Evolutionary conservation across 108 stramenopile species (phyloP), one percentile per base, ranked within the genome.

Genomic region (Stephanodiscus triporus): DNA sequence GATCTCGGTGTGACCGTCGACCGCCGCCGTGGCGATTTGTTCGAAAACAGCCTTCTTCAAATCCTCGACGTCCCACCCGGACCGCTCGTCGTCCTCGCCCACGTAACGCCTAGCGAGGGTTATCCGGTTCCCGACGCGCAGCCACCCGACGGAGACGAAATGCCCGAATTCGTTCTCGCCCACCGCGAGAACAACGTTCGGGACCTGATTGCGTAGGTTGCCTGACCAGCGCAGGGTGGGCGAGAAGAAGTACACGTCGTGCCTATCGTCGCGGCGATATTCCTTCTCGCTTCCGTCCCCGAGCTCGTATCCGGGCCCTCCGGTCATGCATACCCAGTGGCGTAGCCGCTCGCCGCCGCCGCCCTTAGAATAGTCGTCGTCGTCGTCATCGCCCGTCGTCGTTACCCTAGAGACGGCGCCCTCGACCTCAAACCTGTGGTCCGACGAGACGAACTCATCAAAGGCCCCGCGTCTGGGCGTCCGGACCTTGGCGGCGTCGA

Each of bases 101-200:
- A 89, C 22, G 34, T 89, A 89, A n/a, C 88, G 78, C 34, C 88
- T 80, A 16, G 76, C 88, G 48, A 89, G 50, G 0, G 88, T 87
- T 8, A 86, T 61, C 17, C 88, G 78, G 62, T 85, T 85, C 11
- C 88, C 88, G 23, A 86, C 84, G 10, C 86, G 65, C 51, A 86
- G 66, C 82, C 84, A 89, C 27, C 88, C 88, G 6, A 76, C 86
- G 19, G 82, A 84, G 16, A 87, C 69, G 49, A 89, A 89, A 17
- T 61, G 42, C 23, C 85, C 88, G 67, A 76, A 82, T 47, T 80
- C 81, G 63, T 89, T 86, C 1, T 70, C 66, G 1, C 88, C 88
- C 24, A 72, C 57, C 45, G 86, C 88, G 51, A 85, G 83, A 19
- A 85, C 69, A 8, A 87, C 49, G 48, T 76, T 85, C 22, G 80